Conservation (phyloP, 1,284 basidiomycete species). For the Tilletia indica region DNA sequence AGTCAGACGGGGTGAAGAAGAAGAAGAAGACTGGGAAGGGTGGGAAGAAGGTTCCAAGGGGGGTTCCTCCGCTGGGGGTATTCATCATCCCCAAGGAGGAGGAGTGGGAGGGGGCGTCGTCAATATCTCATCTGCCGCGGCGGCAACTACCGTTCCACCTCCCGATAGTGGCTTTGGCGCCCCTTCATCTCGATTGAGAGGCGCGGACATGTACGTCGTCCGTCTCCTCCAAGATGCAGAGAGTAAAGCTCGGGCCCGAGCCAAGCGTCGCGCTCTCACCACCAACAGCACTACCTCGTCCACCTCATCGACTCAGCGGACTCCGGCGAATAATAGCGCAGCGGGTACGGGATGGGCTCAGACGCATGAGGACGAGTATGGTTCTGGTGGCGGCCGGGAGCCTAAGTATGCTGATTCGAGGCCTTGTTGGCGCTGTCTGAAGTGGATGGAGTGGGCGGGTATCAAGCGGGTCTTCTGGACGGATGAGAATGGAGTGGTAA, state of each 20-base stretch:
- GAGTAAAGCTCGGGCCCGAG: slow-evolving; percentile 29
- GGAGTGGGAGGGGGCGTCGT: neutral
- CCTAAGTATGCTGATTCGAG: slow-evolving; percentile 30
- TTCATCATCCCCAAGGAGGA: neutral
- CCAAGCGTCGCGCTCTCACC: slow-evolving; percentile 22
- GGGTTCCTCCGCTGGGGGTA: neutral
- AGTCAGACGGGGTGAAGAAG: slow-evolving; percentile 29
- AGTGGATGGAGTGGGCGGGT: slow-evolving; percentile 34
- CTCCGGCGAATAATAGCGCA: neutral
- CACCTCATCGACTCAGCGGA: too few species aligned
- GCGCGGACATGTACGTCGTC: slow-evolving; percentile 31
- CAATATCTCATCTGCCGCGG: neutral
- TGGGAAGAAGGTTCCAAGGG: slow-evolving; percentile 12
- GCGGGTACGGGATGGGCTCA: neutral
- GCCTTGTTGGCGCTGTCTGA: slow-evolving; percentile 31
- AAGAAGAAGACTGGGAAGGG: slow-evolving; percentile 24
- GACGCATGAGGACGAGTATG: neutral
- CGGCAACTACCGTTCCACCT: neutral
- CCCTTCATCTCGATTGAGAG: slow-evolving; percentile 22
- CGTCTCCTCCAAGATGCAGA: slow-evolving; percentile 29
- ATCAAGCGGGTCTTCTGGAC: slow-evolving; percentile 35
- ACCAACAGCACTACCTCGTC: neutral
- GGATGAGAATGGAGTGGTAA: slow-evolving; percentile 21
- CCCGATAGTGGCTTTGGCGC: slow-evolving; percentile 6
- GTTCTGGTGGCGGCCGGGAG: neutral